Evolutionary conservation across 2,329 filamentous ascomycete species (phyloP).

Genomic region (Cryphonectria japonica): DNA sequence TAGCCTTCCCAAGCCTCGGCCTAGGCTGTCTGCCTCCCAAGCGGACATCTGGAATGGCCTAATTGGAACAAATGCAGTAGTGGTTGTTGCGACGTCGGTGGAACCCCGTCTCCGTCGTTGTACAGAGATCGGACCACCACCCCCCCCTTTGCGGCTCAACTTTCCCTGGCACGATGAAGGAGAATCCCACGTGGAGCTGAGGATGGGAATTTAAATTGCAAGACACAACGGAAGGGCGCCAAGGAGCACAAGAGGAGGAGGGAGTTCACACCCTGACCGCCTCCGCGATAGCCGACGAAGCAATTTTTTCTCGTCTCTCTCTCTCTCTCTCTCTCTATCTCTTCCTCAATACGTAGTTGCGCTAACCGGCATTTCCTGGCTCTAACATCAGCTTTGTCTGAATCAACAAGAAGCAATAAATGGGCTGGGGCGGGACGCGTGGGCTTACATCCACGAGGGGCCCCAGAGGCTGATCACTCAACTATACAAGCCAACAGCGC

Average conservation of each 20-base stretch:
- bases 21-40: not conserved
- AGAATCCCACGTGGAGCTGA: slow-evolving; percentile 2
- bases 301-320: no score
- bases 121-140: not conserved
- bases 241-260: not conserved
- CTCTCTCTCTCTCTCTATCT: no score
- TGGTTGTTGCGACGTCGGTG: not conserved
- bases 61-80: not conserved
- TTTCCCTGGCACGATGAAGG: not conserved
- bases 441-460: not conserved
- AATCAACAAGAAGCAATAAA: not conserved
- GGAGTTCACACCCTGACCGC: not conserved
- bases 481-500: not conserved
- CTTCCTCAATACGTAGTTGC: not conserved
- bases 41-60: not conserved
- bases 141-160: not conserved
- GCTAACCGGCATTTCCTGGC: not conserved
- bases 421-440: not conserved
- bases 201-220: not conserved
- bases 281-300: not conserved
- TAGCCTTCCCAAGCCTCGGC: not conserved
- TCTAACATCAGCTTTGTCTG: not conserved
- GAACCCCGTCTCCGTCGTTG: not conserved
- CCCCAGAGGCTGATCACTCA: not conserved
- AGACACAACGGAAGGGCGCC: not conserved